A percentile compares a stretch with the other conserved stretches of the same genome.
Conservation (phyloP, 2,329 filamentous ascomycete genomes). For the Botrytis galanthina region DNA sequence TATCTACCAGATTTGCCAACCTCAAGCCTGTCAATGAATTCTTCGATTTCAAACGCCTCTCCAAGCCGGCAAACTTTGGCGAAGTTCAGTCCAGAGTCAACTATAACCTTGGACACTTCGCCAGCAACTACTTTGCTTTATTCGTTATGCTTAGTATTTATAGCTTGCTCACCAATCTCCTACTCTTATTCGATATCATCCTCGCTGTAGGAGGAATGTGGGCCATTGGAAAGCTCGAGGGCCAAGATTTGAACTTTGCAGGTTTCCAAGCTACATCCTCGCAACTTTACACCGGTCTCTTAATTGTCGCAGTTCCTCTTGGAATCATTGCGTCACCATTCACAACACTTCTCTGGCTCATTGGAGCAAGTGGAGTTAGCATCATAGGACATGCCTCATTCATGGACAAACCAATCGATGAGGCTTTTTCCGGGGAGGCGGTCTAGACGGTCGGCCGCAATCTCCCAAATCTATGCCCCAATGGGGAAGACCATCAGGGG, state of each 20-base stretch:
- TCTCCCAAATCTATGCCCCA: constrained; percentile 90
- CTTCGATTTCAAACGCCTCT: constrained; percentile 90
- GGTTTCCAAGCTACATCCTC: constrained; percentile 80
- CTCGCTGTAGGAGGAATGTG: constrained; percentile 84
- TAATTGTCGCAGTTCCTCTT: constrained; percentile 79
- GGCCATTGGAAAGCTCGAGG: constrained; percentile 85
- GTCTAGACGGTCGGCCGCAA: constrained; percentile 99
- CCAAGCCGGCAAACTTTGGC: constrained; percentile 87
- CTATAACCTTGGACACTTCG: constrained; percentile 97
- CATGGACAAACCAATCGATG: constrained; percentile 99
- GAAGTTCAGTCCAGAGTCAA: constrained; percentile 91
- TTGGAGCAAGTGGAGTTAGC: constrained; percentile 89
- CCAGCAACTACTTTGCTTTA: constrained; percentile 94
- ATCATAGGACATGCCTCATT: constrained; percentile 93
- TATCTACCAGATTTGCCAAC: constrained; percentile 85
- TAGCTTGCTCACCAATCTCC: constrained; percentile 81
- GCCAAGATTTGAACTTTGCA: constrained; percentile 83
- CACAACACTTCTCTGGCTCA: constrained; percentile 85
- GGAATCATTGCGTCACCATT: constrained; percentile 84
- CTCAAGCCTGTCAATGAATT: constrained; percentile 90
- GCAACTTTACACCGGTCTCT: constrained; percentile 88
- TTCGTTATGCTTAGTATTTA: constrained; percentile 97
- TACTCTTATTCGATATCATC: constrained; percentile 88
- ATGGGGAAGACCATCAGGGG: constrained; percentile 99
- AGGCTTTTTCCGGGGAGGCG: constrained; percentile 99